Evolutionary conservation across 164 flowering plant genomes (phyloP).

Genomic region (Euptelea pleiosperma): DNA sequence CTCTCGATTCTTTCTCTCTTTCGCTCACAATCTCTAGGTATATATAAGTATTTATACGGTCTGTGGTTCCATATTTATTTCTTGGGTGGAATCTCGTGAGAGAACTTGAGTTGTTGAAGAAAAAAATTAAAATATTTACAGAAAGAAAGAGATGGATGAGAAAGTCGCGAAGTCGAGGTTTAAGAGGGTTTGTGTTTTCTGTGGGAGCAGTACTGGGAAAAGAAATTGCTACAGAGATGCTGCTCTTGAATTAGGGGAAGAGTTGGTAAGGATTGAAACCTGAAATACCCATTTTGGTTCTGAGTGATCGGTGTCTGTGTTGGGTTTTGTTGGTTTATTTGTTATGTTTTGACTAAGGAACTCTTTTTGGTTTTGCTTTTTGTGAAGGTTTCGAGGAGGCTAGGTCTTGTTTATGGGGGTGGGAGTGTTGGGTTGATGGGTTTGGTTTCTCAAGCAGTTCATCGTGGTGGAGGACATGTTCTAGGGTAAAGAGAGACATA

Average conservation of each 20-base stretch:
- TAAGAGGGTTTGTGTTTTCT: constrained; percentile 37
- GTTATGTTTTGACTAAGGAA: background rate
- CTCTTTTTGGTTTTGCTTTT: no score
- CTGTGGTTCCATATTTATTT: no score
- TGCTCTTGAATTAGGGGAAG: constrained; percentile 36
- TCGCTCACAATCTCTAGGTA: no score
- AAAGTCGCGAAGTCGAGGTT: constrained; percentile 22
- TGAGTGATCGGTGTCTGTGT: no score
- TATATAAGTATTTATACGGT: no score
- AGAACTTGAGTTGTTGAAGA: no score
- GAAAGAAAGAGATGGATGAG: constrained; percentile 10
- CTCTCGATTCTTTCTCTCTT: no score
- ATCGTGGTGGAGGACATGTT: constrained; percentile 40
- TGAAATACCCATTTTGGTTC: background rate
- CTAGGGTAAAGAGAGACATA: constrained; percentile 25
- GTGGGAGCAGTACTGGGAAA: constrained; percentile 42
- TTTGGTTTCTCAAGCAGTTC: constrained; percentile 41
- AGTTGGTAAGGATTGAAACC: constrained; percentile 26
- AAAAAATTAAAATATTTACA: no score
- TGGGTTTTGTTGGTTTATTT: background rate
- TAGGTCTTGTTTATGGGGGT: constrained; percentile 43
- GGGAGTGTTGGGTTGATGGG: constrained; percentile 48
- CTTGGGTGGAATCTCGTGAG: no score
- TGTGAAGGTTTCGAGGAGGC: constrained; percentile 27
- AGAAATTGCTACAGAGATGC: constrained; percentile 33